Base-by-base conservation (phyloP, 805 yeast species). In the Candida ponderosae region DNA sequence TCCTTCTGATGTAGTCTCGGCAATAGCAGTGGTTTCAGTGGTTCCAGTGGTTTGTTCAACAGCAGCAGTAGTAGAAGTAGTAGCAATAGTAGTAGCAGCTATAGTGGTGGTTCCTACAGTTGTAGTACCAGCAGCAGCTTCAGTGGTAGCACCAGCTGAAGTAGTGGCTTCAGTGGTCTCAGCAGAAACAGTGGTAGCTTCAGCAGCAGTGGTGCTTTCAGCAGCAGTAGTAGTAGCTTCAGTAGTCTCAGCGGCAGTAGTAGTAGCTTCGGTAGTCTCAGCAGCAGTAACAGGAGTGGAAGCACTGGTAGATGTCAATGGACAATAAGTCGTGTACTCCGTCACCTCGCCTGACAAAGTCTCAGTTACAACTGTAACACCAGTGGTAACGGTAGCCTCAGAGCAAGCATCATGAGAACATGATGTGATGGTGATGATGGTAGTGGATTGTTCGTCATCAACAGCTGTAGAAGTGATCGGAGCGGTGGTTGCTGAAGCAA, bases 401-500 rank as follows among this genome's bases (percentile, higher is more conserved):
- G 44, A n/a, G 41, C 59, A 54, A 8, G 16, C 39, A 33, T 47
- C 31, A 16, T 40, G 36, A 16, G 44, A 31, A 37, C 53, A 49
- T 32, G 54, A 47, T 15, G 50, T 44, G 28, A 53, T 38, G 23
- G 56, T 51, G 29, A 44, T 36, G 17, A 42, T 38, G 13, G 46
- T 40, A 14, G 44, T 34, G 9, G 27, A 24, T 24, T 24, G 27
- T 11, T 24, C 27, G 13, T 24, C 27, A 11, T 24, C 27, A 24
- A n/a, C 13, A 6, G 27, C 13, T 5, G 27, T 24, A 9, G 13
- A 6, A 24, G 27, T 24, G 13, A 8, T 21, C 24, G 10, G 10
- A 21, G 24, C 24, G 24, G 7, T 21, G 24, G 24, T 21, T 21
- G 10, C 24, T 10, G 41, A 73, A 35, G 65, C 71, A 34, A 37